phyloP scores from a whole-genome alignment of 1,139 yeast genomes.

The Taphrina populina region DNA sequence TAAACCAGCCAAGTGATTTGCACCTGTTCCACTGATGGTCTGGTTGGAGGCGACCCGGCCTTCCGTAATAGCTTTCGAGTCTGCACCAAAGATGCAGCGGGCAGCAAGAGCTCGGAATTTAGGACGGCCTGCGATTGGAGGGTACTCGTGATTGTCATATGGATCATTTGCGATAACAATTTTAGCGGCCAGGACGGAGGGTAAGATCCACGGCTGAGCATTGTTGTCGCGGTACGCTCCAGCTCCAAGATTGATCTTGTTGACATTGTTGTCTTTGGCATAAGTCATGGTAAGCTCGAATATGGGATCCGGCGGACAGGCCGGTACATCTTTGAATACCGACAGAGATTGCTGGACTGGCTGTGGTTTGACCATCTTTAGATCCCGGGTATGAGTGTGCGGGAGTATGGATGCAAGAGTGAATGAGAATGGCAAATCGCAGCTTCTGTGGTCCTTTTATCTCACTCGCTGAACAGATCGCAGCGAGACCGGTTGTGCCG shows the following conservation, averaged over 20 bases:
- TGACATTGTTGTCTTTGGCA: constrained; percentile 49
- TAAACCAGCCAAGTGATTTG: constrained; percentile 80
- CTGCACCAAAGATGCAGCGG: constrained; percentile 67
- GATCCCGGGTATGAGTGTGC: too few species aligned
- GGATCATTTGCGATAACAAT: constrained; percentile 56
- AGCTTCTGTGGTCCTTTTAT: too few species aligned
- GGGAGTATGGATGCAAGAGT: too few species aligned
- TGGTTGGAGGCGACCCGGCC: constrained; percentile 57
- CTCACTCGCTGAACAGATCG: too few species aligned
- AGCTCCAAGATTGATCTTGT: constrained; percentile 67
- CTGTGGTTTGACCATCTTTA: too few species aligned
- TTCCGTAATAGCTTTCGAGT: constrained; percentile 36
- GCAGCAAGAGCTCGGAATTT: constrained; percentile 72
- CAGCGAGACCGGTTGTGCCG: too few species aligned
- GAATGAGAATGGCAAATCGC: too few species aligned
- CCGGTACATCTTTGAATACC: constrained; percentile 40
- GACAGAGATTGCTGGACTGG: too few species aligned
- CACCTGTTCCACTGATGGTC: constrained; percentile 93
- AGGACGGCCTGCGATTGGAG: constrained; percentile 75
- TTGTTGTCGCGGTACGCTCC: constrained; percentile 86
- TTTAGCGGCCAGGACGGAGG: constrained; percentile 77
- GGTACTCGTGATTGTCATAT: constrained; percentile 82
- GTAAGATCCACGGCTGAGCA: constrained; percentile 87
- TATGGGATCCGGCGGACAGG: constrained; percentile 49
- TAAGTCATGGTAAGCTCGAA: constrained; percentile 80